Base-by-base conservation (phyloP, 2,329 filamentous ascomycete genomes). In the Lasiodiplodia citricola region DNA sequence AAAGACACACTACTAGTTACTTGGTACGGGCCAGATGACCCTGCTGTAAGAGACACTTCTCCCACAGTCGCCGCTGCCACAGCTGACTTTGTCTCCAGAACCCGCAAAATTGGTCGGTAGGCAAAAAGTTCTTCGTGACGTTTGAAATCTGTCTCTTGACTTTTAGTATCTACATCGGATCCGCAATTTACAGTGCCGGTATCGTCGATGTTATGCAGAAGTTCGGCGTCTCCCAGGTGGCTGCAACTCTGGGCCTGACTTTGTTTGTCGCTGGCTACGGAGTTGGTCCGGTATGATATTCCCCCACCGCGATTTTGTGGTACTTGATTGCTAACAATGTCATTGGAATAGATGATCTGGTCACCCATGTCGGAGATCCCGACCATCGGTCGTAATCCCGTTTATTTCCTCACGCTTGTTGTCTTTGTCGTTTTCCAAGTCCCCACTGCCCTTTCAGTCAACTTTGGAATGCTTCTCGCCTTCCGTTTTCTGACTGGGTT, bases 401-500 rank as follows among this genome's bases (percentile, higher is more conserved):
- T 82, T 21, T 85, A 85, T 73, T 76, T 84, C 18, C 68, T 74
- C 6, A 84, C 83, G 0, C 73, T 84, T 4, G 11, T 82, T 35
- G 73, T 83, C 18, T 86, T 87, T 71, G 75, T 85, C 31, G 75
- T 85, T 60, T 77, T 87, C 67, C 79, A 85, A 64, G 77, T 87
- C 3, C 81, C 78, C 0, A 81, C 82, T 0, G 79, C 80, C 5
- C 79, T 83, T n/a, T 79, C 83, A 0, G 76, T 75, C 18, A 86
- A 86, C 69, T 82, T 87, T 57, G 82, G 81, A 21, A 84, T 85
- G 79, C 76, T 87, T 0, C 77, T 88, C 0, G 82, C 78, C 0
- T 83, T 87, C 67, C 81, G 85, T 1, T 86, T 86, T 70, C 66
- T 86, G 0, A 83, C 82, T 0, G 84, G 84, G 0, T 83, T 86